Conservation (phyloP, 1,139 yeast species). For the Lipomyces yarrowii region DNA sequence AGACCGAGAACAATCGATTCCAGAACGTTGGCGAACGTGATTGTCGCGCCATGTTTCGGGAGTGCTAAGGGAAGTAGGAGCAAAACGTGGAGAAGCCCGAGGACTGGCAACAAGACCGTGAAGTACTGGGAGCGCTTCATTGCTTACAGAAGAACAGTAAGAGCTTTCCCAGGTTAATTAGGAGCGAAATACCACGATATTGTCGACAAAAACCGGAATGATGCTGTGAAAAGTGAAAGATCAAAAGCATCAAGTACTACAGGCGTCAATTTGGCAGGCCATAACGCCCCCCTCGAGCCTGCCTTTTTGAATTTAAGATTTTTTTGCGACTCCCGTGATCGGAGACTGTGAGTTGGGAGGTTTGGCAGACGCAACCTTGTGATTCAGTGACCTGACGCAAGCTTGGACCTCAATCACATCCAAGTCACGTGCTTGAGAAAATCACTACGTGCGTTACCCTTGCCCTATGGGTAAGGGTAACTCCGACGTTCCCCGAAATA, state of each 20-base stretch:
- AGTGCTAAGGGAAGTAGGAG: constrained; percentile 20
- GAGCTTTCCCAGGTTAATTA: not conserved
- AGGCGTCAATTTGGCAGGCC: not conserved
- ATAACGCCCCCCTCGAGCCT: constrained; percentile 2
- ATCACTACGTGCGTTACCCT: too few relatives aligned
- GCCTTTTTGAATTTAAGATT: not conserved
- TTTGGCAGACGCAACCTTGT: not conserved
- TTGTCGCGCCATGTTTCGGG: constrained; percentile 21
- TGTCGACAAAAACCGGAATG: not conserved
- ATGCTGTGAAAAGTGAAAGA: not conserved
- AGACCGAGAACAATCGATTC: constrained; percentile 22
- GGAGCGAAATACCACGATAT: not conserved
- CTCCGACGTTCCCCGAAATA: too few relatives aligned
- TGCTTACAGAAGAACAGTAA: not conserved
- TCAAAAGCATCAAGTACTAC: not conserved
- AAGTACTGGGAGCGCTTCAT: constrained; percentile 29
- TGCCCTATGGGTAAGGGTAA: too few relatives aligned
- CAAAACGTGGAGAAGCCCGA: constrained; percentile 21
- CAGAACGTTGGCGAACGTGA: constrained; percentile 12
- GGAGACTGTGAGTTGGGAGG: constrained; percentile 10
- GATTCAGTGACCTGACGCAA: constrained; percentile 7
- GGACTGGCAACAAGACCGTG: constrained; percentile 21
- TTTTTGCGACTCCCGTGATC: constrained; percentile 9
- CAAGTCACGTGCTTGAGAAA: not conserved
- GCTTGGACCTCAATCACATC: not conserved